phyloP scores from a whole-genome alignment of 2,329 filamentous ascomycete species.

The Paraphaeosphaeria sporulosa region DNA sequence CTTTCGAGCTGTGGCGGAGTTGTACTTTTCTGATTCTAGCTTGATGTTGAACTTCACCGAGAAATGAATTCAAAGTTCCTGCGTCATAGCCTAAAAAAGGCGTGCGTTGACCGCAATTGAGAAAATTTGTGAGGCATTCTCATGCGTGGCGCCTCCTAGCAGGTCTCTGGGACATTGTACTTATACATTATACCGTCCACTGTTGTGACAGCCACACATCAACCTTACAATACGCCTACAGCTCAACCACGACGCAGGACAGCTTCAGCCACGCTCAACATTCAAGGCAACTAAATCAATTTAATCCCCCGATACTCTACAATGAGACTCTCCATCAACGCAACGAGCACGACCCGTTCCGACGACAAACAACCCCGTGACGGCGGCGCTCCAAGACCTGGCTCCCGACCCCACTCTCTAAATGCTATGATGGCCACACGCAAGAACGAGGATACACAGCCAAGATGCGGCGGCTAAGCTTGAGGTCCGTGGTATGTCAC shows the following conservation, averaged over 20 bases:
- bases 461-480: slow-evolving; percentile 43
- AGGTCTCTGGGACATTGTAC: slow-evolving; percentile 32
- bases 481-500: slow-evolving; percentile 18
- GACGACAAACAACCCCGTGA: slow-evolving; percentile 39
- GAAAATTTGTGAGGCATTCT: slow-evolving; percentile 30
- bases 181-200: slow-evolving; percentile 25
- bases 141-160: slow-evolving; percentile 29
- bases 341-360: slow-evolving; percentile 21
- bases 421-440: slow-evolving; percentile 28
- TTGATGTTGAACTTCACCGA: slow-evolving; percentile 24
- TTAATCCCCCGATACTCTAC: slow-evolving; percentile 19
- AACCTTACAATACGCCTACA: slow-evolving; percentile 24
- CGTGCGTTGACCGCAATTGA: slow-evolving; percentile 34
- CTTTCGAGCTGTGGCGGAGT: slow-evolving; percentile 35
- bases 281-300: slow-evolving; percentile 15
- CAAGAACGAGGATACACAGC: slow-evolving; percentile 27
- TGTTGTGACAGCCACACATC: slow-evolving; percentile 14
- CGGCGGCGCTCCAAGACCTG: slow-evolving; percentile 42
- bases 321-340: slow-evolving; percentile 27
- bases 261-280: slow-evolving; percentile 23
- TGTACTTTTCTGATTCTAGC: slow-evolving; percentile 21
- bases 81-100: slow-evolving; percentile 45
- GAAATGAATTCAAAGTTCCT: slow-evolving; percentile 23
- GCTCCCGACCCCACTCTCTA: slow-evolving; percentile 22
- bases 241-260: slow-evolving; percentile 20